phyloP scores from a whole-genome alignment of 345 rosid genomes.

The Chamaenerion angustifolium region DNA sequence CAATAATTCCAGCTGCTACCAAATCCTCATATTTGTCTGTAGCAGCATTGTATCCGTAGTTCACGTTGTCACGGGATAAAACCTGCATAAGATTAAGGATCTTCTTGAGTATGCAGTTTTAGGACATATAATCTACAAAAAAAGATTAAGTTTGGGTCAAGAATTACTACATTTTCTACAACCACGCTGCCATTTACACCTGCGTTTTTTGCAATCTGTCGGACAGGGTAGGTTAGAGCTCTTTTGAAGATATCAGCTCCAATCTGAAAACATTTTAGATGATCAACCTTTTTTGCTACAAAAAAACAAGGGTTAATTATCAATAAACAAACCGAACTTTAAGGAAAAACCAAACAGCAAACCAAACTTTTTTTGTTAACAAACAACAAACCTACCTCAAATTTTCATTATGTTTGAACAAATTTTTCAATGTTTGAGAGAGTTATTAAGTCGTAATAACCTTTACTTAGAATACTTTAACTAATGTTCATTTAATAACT shows the following conservation, averaged over 20 bases:
- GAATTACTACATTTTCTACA: slow-evolving; percentile 44
- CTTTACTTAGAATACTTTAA: too few relatives aligned
- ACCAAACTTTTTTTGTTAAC: too few relatives aligned
- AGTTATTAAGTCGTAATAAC: too few relatives aligned
- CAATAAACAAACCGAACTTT: too few relatives aligned
- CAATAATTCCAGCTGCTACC: slow-evolving; percentile 64
- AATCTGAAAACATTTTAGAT: slow-evolving; percentile 24
- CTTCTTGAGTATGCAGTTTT: not conserved
- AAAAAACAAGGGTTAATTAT: too few relatives aligned
- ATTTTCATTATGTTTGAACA: too few relatives aligned
- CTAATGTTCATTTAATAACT: too few relatives aligned
- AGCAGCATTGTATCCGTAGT: slow-evolving; percentile 85
- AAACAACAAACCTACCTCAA: too few relatives aligned
- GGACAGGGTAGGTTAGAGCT: slow-evolving; percentile 70
- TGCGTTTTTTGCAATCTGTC: slow-evolving; percentile 74
- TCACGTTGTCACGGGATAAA: slow-evolving; percentile 29
- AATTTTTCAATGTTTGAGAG: too few relatives aligned
- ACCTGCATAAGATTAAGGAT: slow-evolving; percentile 29
- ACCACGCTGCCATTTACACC: slow-evolving; percentile 70
- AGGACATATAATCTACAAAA: slow-evolving; percentile 4
- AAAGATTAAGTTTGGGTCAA: not conserved
- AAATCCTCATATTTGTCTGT: slow-evolving; percentile 62
- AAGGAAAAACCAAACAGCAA: too few relatives aligned
- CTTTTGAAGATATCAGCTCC: slow-evolving; percentile 86
- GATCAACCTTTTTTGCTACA: not conserved